Conservation (phyloP, 2,329 filamentous ascomycete genomes). For the Magnaporthiopsis incrustans region DNA sequence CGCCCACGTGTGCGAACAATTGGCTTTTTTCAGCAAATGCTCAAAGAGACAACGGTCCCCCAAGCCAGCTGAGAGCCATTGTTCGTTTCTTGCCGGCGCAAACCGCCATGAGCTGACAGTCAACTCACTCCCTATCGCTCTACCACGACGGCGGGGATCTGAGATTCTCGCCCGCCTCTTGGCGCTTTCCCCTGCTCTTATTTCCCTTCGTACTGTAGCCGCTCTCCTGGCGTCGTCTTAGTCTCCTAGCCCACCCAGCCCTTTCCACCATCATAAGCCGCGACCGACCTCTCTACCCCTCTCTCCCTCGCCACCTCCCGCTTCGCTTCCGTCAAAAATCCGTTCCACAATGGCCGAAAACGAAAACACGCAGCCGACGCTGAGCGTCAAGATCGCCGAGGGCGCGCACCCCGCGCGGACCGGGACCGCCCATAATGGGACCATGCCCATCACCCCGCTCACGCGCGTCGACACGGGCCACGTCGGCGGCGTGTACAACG, state of each 20-base stretch:
- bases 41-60: neutral
- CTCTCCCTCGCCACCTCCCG: neutral
- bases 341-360: neutral
- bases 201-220: neutral
- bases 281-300: too few species aligned
- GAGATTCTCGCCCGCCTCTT: neutral
- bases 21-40: neutral
- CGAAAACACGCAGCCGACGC: neutral
- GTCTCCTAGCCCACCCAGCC: neutral
- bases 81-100: neutral
- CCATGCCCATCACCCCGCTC: neutral
- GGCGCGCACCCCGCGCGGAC: neutral
- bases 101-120: neutral
- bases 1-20: neutral
- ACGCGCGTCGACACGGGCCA: slow-evolving; percentile 4
- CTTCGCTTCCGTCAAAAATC: too few species aligned
- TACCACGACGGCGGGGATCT: neutral
- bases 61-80: too few species aligned
- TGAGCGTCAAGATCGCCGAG: slow-evolving; percentile 4
- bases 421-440: too few species aligned
- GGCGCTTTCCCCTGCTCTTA: neutral
- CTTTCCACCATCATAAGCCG: too few species aligned
- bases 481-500: slow-evolving; percentile 14
- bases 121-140: neutral
- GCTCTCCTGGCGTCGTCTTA: neutral